Evolutionary conservation across 331 rosid genomes (phyloP), one percentile per base, ranked within the genome.

Genomic region (Pyrus hybrid): DNA sequence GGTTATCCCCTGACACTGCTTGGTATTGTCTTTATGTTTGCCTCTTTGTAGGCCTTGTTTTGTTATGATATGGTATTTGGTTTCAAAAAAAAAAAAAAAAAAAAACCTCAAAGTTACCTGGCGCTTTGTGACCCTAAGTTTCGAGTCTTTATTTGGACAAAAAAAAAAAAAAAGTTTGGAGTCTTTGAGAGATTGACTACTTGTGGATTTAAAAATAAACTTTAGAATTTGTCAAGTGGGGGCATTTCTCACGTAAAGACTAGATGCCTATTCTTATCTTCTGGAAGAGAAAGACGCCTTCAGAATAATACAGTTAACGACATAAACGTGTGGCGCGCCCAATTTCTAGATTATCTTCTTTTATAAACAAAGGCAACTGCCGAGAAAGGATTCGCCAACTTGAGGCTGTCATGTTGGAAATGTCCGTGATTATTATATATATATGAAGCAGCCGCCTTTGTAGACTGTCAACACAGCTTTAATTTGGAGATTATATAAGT

Each of bases 231-330:
- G 57, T 10, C 68, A 60, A 60, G 58, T 17, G 67, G 68, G 43
- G 23, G 17, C 5, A 18, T 6, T 63, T 67, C 30, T 51, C 71
- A 74, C 71, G 65, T 22, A 64, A 51, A 28, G 64, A 47, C 0
- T 1, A 51, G 57, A 18, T 17, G 7, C 25, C 30, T 8, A 12
- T 23, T 41, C 66, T 71, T 71, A 35, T 30, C 73, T 66, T 76
- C 73, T 67, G 37, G 73, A 67, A 32, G 73, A 76, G 43, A 76
- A 51, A 51, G 72, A 75, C 33, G 16, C 29, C 56, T 76, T 76
- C 58, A 18, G 35, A 75, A 22, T 65, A 49, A 25, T 29, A 25
- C 45, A 51, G 57, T 1, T 18, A 7, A 18, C 57, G 57, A 18
- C 57, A 17, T 61, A 26, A 26, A 7, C 67, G 67, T 41, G 67